These are phyloP conservation scores for Serendipita sp. DNA, from an alignment of 1,284 basidiomycete genomes.

Conservation along the genomic window DNA sequence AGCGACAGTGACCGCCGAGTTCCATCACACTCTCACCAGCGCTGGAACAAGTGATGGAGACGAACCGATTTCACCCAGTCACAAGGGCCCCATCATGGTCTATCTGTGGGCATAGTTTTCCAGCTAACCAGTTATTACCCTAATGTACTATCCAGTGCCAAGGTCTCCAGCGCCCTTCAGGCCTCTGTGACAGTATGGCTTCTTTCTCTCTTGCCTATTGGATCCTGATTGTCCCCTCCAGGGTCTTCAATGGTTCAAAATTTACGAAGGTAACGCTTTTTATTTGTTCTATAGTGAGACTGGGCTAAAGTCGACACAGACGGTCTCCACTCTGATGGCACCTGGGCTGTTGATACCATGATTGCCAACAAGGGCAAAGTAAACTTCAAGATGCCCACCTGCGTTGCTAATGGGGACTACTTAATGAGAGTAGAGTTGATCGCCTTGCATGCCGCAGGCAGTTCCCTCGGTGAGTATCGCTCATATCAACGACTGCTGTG, in stretches of 20 bases:
- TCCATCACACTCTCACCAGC: conserved; percentile 6
- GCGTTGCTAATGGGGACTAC: background rate
- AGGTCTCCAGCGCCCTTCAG: conserved; percentile 32
- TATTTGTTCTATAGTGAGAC: background rate
- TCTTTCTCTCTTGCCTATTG: background rate
- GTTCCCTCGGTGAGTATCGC: conserved; percentile 5
- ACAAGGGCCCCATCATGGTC: conserved; percentile 9
- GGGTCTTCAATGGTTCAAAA: conserved; percentile 38
- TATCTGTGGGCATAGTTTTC: conserved; percentile 10
- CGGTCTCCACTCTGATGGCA: conserved; percentile 7
- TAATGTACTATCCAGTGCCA: conserved; percentile 24
- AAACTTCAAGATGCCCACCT: conserved; percentile 7
- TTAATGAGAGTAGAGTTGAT: conserved; percentile 6
- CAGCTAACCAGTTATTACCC: background rate
- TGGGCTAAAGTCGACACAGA: conserved; percentile 8
- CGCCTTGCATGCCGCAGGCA: conserved; percentile 10
- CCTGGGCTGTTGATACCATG: background rate
- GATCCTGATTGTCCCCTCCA: background rate
- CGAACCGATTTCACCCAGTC: background rate
- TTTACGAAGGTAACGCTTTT: conserved; percentile 22
- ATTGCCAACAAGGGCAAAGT: conserved; percentile 6
- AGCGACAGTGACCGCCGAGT: conserved; percentile 10
- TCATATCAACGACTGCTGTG: background rate
- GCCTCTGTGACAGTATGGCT: conserved; percentile 25
- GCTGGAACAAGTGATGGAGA: conserved; percentile 6